Evolutionary conservation across 805 yeast genomes (phyloP), one percentile per base, ranked within the genome.

Genomic region (Limtongia smithiae): DNA sequence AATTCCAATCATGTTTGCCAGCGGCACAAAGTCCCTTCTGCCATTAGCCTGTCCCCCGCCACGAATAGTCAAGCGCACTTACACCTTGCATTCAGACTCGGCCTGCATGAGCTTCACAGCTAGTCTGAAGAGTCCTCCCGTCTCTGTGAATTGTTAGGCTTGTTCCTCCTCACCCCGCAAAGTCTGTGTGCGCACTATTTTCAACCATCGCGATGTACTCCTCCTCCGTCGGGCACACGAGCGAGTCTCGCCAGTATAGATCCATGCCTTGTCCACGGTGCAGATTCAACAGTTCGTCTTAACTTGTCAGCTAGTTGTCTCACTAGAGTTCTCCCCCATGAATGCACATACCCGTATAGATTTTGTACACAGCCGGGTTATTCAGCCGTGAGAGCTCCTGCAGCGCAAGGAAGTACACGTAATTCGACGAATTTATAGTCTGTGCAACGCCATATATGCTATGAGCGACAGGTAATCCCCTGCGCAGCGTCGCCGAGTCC

Each of bases 231-330:
- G 93, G 93, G 40, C 83, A 73, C 1, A 63, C 61, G 28, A 72
- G 60, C 25, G 74, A 70, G 48, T 88, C 95, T 54, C 97, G 72
- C 96, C 97, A 90, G 65, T 81, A 83, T 18, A 90, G 74, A 60
- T 90, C 97, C 51, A 84, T 67, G 0, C 95, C 94, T 70, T 90
- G 97, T 4, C 97, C 97, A 40, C 84, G 74, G 64, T 90, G 97
- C 49, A 90, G 68, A 60, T 84, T 82, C 44, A 85, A 65, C 79
- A 90, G 72, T 60, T 90, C 96, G 43, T 85, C 85, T 51, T 79
- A 72, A 51, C 81, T 75, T 20, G 12, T 12, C 9, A 18, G 11
- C 25, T n/a, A n/a, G n/a, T n/a, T n/a, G n/a, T n/a, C n/a, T n/a
- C n/a, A n/a, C n/a, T n/a, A n/a, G n/a, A n/a, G n/a, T n/a, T n/a